Conservation (phyloP, 371 early-diverging fungal species). For the Fennellomyces sp. region DNA sequence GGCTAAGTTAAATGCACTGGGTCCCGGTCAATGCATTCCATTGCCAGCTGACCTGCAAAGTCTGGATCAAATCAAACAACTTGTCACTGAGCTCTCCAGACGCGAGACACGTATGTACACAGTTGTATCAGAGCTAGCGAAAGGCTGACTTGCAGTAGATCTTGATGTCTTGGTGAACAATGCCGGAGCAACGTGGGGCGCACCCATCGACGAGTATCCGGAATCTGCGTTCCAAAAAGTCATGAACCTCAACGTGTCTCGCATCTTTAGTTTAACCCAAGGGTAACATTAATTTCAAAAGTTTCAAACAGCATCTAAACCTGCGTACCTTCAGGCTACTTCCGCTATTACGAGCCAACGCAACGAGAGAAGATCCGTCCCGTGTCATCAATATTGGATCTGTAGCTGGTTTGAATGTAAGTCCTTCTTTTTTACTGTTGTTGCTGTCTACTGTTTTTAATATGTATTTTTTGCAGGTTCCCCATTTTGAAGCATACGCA, state of each 20-base stretch:
- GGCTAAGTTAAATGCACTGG: conserved; percentile 56
- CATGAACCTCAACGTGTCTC: conserved; percentile 88
- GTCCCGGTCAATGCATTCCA: conserved; percentile 76
- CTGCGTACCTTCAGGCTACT: conserved; percentile 45
- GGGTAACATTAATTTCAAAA: too few species aligned
- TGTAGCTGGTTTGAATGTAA: conserved; percentile 71
- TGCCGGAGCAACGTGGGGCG: conserved; percentile 77
- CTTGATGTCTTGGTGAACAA: neutral
- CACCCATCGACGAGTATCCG: conserved; percentile 63
- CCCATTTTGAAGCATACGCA: conserved; percentile 70
- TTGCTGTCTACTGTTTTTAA: neutral
- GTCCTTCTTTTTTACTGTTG: conserved; percentile 55
- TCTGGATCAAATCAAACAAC: conserved; percentile 56
- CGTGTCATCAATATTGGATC: conserved; percentile 73
- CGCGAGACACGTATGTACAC: conserved; percentile 57
- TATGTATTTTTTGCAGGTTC: conserved; percentile 23
- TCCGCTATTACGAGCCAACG: conserved; percentile 75
- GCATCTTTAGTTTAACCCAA: conserved; percentile 83
- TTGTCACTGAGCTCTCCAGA: conserved; percentile 63
- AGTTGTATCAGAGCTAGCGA: neutral
- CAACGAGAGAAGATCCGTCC: conserved; percentile 58
- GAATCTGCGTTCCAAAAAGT: conserved; percentile 78
- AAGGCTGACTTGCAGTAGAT: neutral
- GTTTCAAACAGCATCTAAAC: too few species aligned
- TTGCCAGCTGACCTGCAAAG: conserved; percentile 81